Percentiles rank a stretch among this genome's conserved stretches.
Conservation (phyloP, 257 asterid genomes). For the Scutellaria barbata region DNA sequence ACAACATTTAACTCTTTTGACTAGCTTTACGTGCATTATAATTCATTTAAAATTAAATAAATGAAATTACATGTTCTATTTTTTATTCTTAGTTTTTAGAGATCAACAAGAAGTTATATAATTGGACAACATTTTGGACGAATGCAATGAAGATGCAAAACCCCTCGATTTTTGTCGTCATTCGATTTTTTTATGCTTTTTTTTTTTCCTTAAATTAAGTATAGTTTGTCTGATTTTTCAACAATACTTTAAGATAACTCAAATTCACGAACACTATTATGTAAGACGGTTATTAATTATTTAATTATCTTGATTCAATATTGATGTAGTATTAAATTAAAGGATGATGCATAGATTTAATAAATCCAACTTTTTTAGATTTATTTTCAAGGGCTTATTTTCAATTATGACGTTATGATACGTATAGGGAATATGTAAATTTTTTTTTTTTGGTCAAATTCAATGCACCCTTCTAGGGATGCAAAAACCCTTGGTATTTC, state of each 20-base stretch:
- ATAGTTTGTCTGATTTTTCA: not conserved
- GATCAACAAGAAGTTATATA: not conserved
- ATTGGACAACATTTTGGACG: not conserved
- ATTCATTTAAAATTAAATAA: too few relatives aligned
- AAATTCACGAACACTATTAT: constrained; percentile 9
- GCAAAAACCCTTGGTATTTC: not conserved
- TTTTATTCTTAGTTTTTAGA: too few relatives aligned
- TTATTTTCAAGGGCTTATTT: not conserved
- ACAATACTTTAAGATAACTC: not conserved
- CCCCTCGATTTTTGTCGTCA: not conserved
- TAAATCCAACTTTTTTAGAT: not conserved
- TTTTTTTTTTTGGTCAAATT: not conserved
- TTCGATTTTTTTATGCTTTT: not conserved
- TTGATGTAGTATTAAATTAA: not conserved
- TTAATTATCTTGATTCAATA: not conserved
- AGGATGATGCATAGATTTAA: not conserved
- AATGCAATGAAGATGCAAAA: not conserved
- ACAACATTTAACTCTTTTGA: too few relatives aligned
- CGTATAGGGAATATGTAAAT: too few relatives aligned
- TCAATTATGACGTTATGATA: not conserved
- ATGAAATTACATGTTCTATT: too few relatives aligned
- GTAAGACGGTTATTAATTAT: not conserved
- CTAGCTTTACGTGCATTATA: too few relatives aligned
- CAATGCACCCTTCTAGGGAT: constrained; percentile 14
- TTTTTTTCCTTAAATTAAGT: not conserved